Base-by-base conservation (phyloP, 768 basidiomycete genomes). In the Leucogyrophana mollusca region DNA sequence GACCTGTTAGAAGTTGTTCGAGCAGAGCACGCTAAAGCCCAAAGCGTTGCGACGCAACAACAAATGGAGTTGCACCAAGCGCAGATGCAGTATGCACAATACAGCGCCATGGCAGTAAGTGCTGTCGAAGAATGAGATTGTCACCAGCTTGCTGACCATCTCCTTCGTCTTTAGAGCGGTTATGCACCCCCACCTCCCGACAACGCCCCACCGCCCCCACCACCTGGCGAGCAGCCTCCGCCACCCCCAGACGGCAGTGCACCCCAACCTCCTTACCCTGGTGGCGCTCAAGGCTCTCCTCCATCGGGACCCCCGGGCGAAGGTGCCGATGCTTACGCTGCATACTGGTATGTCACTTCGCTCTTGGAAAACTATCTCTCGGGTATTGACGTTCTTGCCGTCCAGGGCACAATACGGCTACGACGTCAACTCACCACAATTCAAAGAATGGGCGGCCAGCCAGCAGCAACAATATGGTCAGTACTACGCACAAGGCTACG, bases 1-100 rank as follows among this genome's bases (percentile, higher is more conserved):
- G 94, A 97, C 60, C 78, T 97, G 2, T 77, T 95, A 9, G 77
- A 85, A 32, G 93, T 96, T n/a, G 90, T 98, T 8, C 79, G 79
- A 14, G 76, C 81, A 51, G 93, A 98, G 62, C 91, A 94, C 59
- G 83, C 78, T 21, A 95, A 98, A 66, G 85, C 92, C 43, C 76
- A 79, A 50, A 55, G 70, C 3, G 61, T 78, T 10, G 63, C 87
- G 4, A 73, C 76, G 41, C 87, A 88, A 43, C 87, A 90, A 62
- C 89, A 91, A 66, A 86, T 88, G 85, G 89, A 91, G 57, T 73
- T 90, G 21, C 89, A 90, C 51, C 86, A 90, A 62, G 87, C 86
- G 2, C 90, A 91, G 62, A 71, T 77, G 53, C 87, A 88, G 60
- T 90, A 87, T 67, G 85, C 85, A 39, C 83, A 82, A 17, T 88